Conservation (phyloP, 1,284 basidiomycete species). For the Papiliotrema terrestris region DNA sequence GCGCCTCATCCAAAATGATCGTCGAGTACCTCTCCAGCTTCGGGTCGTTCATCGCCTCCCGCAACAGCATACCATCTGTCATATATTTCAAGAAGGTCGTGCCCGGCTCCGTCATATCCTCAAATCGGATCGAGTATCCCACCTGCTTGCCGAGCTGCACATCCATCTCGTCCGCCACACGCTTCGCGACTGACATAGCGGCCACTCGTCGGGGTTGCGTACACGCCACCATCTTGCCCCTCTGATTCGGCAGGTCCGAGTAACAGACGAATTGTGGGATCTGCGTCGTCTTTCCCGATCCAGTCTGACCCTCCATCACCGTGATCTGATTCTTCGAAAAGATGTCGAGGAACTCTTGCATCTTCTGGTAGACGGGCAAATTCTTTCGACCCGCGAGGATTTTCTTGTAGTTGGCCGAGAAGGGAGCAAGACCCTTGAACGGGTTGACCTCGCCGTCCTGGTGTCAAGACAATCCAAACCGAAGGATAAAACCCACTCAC, state of each 20-base stretch:
- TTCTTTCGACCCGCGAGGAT: constrained; percentile 82
- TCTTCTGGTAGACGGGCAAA: constrained; percentile 87
- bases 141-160: constrained; percentile 90
- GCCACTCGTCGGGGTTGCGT: constrained; percentile 97
- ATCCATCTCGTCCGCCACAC: constrained; percentile 70
- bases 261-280: constrained; percentile 96
- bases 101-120: constrained; percentile 90
- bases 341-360: constrained; percentile 84
- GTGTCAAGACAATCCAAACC: background rate
- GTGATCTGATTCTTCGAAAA: constrained; percentile 85
- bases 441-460: constrained; percentile 83
- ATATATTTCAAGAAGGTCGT: constrained; percentile 96
- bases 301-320: constrained; percentile 96
- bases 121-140: constrained; percentile 98
- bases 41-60: constrained; percentile 97
- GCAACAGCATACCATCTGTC: constrained; percentile 97
- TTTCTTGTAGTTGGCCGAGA: constrained; percentile 76
- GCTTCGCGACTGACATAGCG: constrained; percentile 96
- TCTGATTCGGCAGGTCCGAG: constrained; percentile 83
- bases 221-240: constrained; percentile 88
- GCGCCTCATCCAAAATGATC: constrained; percentile 97
- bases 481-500: constrained; percentile 48
- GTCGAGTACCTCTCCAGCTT: constrained; percentile 86
- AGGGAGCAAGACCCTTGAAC: constrained; percentile 71
- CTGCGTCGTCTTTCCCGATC: constrained; percentile 97